Base-by-base conservation (phyloP, 2,329 filamentous ascomycete genomes). In the Xylaria sp. region DNA sequence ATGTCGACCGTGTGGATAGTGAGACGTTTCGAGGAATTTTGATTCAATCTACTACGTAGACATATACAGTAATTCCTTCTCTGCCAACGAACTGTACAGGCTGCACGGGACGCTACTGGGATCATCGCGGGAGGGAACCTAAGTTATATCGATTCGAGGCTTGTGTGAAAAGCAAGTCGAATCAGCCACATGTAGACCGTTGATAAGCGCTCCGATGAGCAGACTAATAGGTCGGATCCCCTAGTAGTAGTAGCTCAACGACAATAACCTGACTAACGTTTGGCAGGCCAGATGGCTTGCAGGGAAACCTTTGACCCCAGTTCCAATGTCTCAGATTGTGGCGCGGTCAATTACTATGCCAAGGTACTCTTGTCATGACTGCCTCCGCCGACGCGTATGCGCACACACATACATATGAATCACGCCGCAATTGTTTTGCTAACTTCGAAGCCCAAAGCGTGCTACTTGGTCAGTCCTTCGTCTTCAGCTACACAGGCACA, bases 381-480 rank as follows among this genome's bases (percentile, higher is more conserved):
- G 53, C 28, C 53, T 38, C 53, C 52, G 25, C 61, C 46, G 61
- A 60, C 61, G 50, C 60, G 60, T 60, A 56, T 49, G 50, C 51
- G 38, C 19, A 59, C 50, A 35, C 55, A 31, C 28, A 46, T 19
- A 63, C 50, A 35, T 50, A 50, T 14, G 21, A 42, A 47, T 38
- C 38, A 63, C 19, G 7, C 17, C 21, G 23, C 46, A 42, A 23
- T 14, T 25, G 19, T 40, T 23, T 42, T 25, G 15, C 47, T 42
- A 42, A 54, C 33, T 33, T 57, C n/a, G 31, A 38, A 35, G 23
- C 19, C 17, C 50, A 11, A 45, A 53, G 35, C 47, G 15, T 5
- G 37, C 37, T 25, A 7, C 43, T 43, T 31, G 40, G 21, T 51
- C 45, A 51, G 33, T 31, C 31, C 15, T 11, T 51, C 37, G 49